Conservation (phyloP, 257 asterid genomes). For the Nicotiana paniculata region DNA sequence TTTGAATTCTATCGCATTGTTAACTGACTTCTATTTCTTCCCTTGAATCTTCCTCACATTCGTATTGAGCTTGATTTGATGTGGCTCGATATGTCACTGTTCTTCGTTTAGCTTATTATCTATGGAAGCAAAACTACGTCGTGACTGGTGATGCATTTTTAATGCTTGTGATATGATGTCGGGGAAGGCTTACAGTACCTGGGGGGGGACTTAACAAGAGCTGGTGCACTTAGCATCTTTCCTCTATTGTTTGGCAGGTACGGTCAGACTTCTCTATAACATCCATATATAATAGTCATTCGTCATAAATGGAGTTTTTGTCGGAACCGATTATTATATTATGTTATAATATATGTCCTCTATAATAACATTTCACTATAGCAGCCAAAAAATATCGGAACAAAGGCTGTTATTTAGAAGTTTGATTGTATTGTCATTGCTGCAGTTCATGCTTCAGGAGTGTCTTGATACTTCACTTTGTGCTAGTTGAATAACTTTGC, state of each 20-base stretch:
- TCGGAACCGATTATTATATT: too few relatives aligned
- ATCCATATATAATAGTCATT: too few relatives aligned
- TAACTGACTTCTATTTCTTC: background rate
- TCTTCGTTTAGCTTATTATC: background rate
- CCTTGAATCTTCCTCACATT: background rate
- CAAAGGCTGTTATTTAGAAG: too few relatives aligned
- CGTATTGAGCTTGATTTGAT: background rate
- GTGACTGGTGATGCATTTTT: too few relatives aligned
- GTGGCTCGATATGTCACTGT: background rate
- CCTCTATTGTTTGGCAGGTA: background rate
- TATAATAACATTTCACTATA: too few relatives aligned
- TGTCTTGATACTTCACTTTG: too few relatives aligned
- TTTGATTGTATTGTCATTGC: background rate
- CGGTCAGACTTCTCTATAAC: background rate
- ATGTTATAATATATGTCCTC: too few relatives aligned
- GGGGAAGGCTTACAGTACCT: background rate
- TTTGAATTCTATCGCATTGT: background rate
- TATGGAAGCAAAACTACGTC: too few relatives aligned
- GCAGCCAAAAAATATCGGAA: too few relatives aligned
- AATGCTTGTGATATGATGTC: too few relatives aligned
- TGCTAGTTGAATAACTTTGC: too few relatives aligned
- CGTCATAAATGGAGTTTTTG: too few relatives aligned
- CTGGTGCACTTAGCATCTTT: background rate
- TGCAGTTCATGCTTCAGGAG: background rate
- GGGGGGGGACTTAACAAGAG: background rate